Percentiles rank a stretch among this genome's conserved stretches.
Evolutionary conservation across 495 filamentous ascomycete species (phyloP).

Genomic region (Xylaria nigripes): DNA sequence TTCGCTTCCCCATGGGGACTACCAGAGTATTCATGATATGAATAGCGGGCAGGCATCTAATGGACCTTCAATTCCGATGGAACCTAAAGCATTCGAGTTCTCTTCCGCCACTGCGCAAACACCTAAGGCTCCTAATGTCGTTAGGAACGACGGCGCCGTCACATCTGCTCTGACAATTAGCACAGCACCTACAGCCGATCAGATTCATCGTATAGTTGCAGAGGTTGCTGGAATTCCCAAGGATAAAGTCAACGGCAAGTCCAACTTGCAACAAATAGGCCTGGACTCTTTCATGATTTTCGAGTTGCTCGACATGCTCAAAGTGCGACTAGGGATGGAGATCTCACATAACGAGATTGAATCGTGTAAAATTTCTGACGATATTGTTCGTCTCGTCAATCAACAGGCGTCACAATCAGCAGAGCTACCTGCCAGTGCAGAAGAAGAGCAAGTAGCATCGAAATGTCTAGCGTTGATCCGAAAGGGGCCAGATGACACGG

Average conservation of each 20-base stretch:
- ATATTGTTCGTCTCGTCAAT: neutral
- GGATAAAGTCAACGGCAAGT: neutral
- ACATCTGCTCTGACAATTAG: neutral
- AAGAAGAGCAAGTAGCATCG: neutral
- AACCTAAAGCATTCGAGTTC: neutral
- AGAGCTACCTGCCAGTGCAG: neutral
- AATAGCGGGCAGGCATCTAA: neutral
- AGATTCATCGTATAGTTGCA: neutral
- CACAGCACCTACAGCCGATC: neutral
- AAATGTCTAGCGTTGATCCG: neutral
- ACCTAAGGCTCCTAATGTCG: no score
- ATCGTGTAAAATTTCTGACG: neutral
- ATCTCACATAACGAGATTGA: neutral
- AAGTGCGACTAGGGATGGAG: neutral
- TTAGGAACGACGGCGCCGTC: no score
- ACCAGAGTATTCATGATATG: neutral
- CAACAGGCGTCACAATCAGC: neutral
- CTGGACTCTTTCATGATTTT: neutral
- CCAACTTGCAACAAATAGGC: neutral
- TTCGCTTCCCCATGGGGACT: no score
- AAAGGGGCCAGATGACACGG: neutral
- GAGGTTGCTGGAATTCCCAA: neutral
- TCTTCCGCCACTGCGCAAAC: neutral
- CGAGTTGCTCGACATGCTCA: neutral
- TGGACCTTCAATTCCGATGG: neutral